phyloP scores from a whole-genome alignment of 345 rosid species.

The Clarkia xantiana region DNA sequence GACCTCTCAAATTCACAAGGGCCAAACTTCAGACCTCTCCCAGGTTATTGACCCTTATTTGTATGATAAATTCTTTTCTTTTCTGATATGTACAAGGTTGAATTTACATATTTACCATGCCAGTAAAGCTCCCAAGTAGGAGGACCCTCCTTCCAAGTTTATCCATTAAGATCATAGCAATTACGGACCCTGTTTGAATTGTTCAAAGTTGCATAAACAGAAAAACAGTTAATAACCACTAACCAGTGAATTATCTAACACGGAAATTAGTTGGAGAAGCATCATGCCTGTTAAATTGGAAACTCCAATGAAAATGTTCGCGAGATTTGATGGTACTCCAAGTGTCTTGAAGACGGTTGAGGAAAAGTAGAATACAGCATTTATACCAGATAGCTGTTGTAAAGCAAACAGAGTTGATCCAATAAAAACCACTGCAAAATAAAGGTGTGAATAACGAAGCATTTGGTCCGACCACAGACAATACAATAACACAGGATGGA shows the following conservation, averaged over 20 bases:
- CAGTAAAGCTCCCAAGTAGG: slow-evolving; percentile 36
- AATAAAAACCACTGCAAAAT: slow-evolving; percentile 99
- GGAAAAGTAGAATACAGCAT: slow-evolving; percentile 96
- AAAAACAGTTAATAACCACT: neutral
- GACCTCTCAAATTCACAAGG: too few relatives aligned
- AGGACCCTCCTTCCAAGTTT: slow-evolving; percentile 43
- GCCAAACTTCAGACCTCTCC: too few relatives aligned
- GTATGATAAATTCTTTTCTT: too few relatives aligned
- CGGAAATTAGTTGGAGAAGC: slow-evolving; percentile 7
- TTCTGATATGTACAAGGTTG: neutral
- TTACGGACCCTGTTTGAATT: slow-evolving; percentile 46
- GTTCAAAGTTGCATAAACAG: slow-evolving; percentile 3
- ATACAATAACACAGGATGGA: slow-evolving; percentile 2
- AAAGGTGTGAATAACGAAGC: slow-evolving; percentile 58
- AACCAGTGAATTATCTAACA: neutral
- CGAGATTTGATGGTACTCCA: slow-evolving; percentile 73
- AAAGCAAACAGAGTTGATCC: slow-evolving; percentile 99
- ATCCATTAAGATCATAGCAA: slow-evolving; percentile 94
- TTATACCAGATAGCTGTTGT: slow-evolving; percentile 99
- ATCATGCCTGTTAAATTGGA: slow-evolving; percentile 60
- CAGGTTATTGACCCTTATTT: too few relatives aligned
- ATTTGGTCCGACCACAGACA: slow-evolving; percentile 7
- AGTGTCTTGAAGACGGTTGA: slow-evolving; percentile 92
- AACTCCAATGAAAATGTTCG: slow-evolving; percentile 64
- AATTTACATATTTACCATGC: slow-evolving; percentile 22